Conservation (phyloP, 441 rosid genomes). For the Pelargonium australe region DNA sequence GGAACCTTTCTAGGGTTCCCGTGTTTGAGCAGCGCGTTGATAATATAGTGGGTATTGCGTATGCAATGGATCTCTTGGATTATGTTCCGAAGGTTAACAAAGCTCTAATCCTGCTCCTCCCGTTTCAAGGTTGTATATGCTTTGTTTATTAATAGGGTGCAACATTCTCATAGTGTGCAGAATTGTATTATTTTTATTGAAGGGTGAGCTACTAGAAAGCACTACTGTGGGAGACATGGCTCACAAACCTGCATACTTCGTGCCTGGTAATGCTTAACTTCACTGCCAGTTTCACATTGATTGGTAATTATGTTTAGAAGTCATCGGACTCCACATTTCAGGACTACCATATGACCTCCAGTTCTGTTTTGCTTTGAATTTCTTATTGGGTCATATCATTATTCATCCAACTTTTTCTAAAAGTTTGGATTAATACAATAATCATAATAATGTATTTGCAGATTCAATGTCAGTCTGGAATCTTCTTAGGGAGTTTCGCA, state of each 20-base stretch:
- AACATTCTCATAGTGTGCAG: slow-evolving; percentile 38
- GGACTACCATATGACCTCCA: neutral
- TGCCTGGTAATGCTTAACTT: slow-evolving; percentile 61
- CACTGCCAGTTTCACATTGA: neutral
- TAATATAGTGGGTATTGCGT: slow-evolving; percentile 94
- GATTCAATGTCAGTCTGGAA: slow-evolving; percentile 99
- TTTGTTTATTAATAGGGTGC: slow-evolving; percentile 29
- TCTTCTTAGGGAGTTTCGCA: slow-evolving; percentile 97
- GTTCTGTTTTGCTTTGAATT: slow-evolving; percentile 3
- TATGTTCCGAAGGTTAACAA: slow-evolving; percentile 77
- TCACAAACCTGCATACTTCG: slow-evolving; percentile 96
- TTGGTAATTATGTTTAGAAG: neutral
- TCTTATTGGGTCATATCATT: neutral
- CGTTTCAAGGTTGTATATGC: slow-evolving; percentile 13
- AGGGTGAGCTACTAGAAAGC: slow-evolving; percentile 88
- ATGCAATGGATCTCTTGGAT: slow-evolving; percentile 97
- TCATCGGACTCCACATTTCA: neutral
- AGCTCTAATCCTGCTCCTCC: slow-evolving; percentile 18
- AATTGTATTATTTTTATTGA: slow-evolving; percentile 51
- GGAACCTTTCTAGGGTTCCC: slow-evolving; percentile 67
- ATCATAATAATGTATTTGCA: slow-evolving; percentile 29
- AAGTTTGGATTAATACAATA: slow-evolving; percentile 11
- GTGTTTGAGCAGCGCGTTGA: slow-evolving; percentile 99
- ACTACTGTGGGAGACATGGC: slow-evolving; percentile 89
- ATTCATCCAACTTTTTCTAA: neutral